A percentile compares a stretch with the other conserved stretches of the same genome.
phyloP scores from a whole-genome alignment of 768 basidiomycete species.

The Boletus sp. region DNA sequence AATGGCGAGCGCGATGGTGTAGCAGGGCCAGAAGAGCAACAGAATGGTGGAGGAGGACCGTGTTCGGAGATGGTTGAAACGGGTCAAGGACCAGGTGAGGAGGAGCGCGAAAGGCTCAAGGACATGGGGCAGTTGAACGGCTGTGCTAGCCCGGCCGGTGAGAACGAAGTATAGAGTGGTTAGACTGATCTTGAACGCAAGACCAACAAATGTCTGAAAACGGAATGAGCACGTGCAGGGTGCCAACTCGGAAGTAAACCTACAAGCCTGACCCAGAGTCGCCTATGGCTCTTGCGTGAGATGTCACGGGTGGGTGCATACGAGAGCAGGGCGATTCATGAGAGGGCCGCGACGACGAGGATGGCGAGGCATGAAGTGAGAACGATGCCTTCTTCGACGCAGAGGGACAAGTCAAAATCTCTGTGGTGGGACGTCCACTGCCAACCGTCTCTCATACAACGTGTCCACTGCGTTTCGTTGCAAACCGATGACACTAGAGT shows the following conservation, averaged over 20 bases:
- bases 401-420: slow-evolving; percentile 74
- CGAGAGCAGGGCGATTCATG: slow-evolving; percentile 34
- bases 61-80: slow-evolving; percentile 66
- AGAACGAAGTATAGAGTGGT: slow-evolving; percentile 40
- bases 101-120: slow-evolving; percentile 57
- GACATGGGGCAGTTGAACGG: slow-evolving; percentile 48
- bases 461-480: no score
- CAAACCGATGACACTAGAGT: background rate
- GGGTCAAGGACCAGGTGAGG: slow-evolving; percentile 49
- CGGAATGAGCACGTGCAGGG: background rate
- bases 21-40: slow-evolving; percentile 81
- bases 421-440: slow-evolving; percentile 51
- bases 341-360: slow-evolving; percentile 42
- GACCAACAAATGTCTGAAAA: slow-evolving; percentile 43
- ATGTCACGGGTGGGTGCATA: slow-evolving; percentile 29
- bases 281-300: slow-evolving; percentile 46
- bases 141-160: slow-evolving; percentile 31
- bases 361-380: slow-evolving; percentile 50
- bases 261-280: slow-evolving; percentile 67
- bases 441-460: slow-evolving; percentile 74
- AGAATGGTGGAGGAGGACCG: slow-evolving; percentile 67
- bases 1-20: slow-evolving; percentile 45
- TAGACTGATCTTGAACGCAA: slow-evolving; percentile 47
- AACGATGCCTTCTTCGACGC: slow-evolving; percentile 74
- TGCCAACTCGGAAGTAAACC: slow-evolving; percentile 24